A percentile compares a stretch with the other conserved stretches of the same genome.
Evolutionary conservation across 345 rosid species (phyloP).

Genomic region (Sonneratia alba): DNA sequence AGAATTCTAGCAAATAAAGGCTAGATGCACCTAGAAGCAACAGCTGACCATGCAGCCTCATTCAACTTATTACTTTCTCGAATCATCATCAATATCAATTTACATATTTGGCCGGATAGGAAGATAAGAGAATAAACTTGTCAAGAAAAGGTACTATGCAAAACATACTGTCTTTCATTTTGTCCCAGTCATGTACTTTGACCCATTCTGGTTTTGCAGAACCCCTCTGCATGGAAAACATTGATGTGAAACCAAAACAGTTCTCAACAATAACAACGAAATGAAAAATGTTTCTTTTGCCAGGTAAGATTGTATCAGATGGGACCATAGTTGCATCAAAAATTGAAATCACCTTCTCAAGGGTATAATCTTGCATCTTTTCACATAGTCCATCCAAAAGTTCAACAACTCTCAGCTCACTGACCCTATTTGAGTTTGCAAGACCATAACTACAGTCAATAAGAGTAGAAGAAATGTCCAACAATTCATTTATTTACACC

Average conservation of each 20-base stretch:
- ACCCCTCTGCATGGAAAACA: constrained; percentile 40
- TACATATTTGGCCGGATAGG: background rate
- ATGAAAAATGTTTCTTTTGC: background rate
- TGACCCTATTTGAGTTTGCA: constrained; percentile 38
- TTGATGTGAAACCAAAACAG: background rate
- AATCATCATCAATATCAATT: background rate
- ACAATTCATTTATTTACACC: background rate
- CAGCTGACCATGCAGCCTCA: background rate
- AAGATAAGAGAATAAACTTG: background rate
- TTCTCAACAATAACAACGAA: background rate
- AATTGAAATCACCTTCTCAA: constrained; percentile 47
- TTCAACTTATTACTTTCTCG: background rate
- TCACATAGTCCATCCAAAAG: constrained; percentile 89
- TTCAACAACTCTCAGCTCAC: constrained; percentile 89
- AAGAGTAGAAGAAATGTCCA: background rate
- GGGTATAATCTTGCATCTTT: constrained; percentile 87
- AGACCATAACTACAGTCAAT: constrained; percentile 6
- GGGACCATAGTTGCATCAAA: background rate
- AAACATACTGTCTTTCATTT: constrained; percentile 36
- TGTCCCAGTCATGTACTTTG: constrained; percentile 62
- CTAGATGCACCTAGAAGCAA: background rate
- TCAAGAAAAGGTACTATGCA: background rate
- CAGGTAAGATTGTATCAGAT: background rate
- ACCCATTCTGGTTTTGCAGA: constrained; percentile 46
- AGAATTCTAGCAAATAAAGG: background rate